Evolutionary conservation across 768 basidiomycete species (phyloP), one percentile per base, ranked within the genome.

Genomic region (Kwoniella mangroviensis): DNA sequence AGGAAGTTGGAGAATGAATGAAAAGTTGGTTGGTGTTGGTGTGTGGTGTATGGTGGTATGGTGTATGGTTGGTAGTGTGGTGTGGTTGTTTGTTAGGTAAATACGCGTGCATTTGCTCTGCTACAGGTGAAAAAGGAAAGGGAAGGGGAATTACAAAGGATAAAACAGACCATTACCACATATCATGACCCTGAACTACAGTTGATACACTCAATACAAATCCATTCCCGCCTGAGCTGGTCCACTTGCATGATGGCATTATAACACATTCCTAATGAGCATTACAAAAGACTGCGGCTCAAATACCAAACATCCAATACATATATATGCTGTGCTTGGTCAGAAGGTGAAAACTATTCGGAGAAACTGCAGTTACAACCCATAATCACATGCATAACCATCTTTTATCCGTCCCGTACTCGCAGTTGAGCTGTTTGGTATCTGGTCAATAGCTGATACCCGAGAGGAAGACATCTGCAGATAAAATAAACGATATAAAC

Each of bases 1-100:
- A 56, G 28, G 22, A 24, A 24, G 26, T 34, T 43, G 22, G 34
- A 41, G 61, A 52, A 55, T 55, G 63, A 43, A 65, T 56, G 26
- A 41, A 40, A 41, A 56, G 34, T n/a, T 65, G 51, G 22, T 21
- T 21, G 62, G 42, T 26, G 26, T 45, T 51, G 61, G 61, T 63
- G 61, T 61, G n/a, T 53, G 61, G 61, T 58, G 56, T 49, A 45
- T 45, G 43, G 43, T 45, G 22, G 56, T 57, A 26, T 57, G n/a
- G 17, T 21, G n/a, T 54, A n/a, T 54, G 13, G 11, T 63, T 41
- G 9, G 62, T 21, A 11, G 22, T 41, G 4, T 43, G 34, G 59
- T 61, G 34, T 49, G 24, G 26, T 59, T 21, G 21, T 59, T 24
- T 59, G 57, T 59, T 26, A 24, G 40, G 59, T 60, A 19, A 40